Evolutionary conservation across 2,329 filamentous ascomycete species (phyloP).

Genomic region (Penicillium olsonii): DNA sequence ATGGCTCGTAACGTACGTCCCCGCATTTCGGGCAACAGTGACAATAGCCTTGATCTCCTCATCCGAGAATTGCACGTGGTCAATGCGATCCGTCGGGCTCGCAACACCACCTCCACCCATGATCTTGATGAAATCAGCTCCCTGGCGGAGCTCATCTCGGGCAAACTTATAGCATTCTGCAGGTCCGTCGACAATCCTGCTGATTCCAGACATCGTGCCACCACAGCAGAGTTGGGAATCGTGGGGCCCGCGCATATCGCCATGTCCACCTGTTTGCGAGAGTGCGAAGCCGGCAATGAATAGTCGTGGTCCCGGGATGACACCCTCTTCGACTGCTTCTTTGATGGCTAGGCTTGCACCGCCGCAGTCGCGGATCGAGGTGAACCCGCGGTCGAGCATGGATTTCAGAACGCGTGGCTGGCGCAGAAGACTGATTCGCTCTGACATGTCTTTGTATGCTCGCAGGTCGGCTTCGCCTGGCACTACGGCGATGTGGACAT

Average conservation of each 20-base stretch:
- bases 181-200: constrained; percentile 56
- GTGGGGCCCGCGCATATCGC: constrained; percentile 52
- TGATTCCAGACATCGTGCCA: constrained; percentile 39
- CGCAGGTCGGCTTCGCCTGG: constrained; percentile 39
- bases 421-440: constrained; percentile 21
- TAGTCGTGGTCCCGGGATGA: constrained; percentile 57
- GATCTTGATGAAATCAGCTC: constrained; percentile 64
- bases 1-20: constrained; percentile 60
- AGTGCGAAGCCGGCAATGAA: constrained; percentile 58
- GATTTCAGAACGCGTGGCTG: constrained; percentile 32
- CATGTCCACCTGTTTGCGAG: constrained; percentile 61
- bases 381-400: constrained; percentile 61
- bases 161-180: constrained; percentile 55
- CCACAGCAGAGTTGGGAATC: constrained; percentile 48
- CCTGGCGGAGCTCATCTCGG: constrained; percentile 57
- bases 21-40: constrained; percentile 50
- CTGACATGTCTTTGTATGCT: constrained; percentile 21
- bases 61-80: constrained; percentile 58
- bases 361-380: constrained; percentile 59
- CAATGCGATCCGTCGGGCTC: constrained; percentile 56
- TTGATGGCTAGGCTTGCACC: constrained; percentile 56
- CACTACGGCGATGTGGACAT: constrained; percentile 52
- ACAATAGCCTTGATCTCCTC: constrained; percentile 59
- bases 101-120: constrained; percentile 61
- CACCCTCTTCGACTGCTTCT: constrained; percentile 57